Evolutionary conservation across 352 stramenopile genomes (phyloP).

Genomic region (Achlya hypogyna): DNA sequence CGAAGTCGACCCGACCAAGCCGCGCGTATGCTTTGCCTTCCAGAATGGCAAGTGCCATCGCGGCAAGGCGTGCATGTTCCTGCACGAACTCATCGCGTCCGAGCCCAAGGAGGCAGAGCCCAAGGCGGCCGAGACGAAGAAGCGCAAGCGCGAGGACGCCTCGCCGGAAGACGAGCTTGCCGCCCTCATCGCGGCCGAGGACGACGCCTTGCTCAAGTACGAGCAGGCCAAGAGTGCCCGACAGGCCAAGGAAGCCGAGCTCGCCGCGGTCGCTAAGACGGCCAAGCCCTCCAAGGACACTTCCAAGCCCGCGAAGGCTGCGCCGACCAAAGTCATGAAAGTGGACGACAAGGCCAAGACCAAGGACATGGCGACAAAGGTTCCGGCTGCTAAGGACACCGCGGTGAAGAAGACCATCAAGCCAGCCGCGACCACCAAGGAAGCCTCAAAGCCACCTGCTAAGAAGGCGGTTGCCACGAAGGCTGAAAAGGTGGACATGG

Average conservation of each 20-base stretch:
- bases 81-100: constrained; percentile 42
- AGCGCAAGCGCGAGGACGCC: constrained; percentile 7
- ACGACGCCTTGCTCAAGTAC: neutral
- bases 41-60: constrained; percentile 71
- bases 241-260: neutral
- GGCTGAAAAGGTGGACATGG: constrained; percentile 62
- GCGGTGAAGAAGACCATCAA: constrained; percentile 23
- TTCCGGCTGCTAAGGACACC: constrained; percentile 12
- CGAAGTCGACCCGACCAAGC: constrained; percentile 26
- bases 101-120: constrained; percentile 10
- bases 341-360: neutral
- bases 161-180: neutral
- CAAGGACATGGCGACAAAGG: neutral
- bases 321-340: neutral
- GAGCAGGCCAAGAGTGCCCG: constrained; percentile 4
- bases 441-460: constrained; percentile 19
- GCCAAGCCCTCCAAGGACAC: neutral
- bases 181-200: neutral
- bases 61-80: constrained; percentile 54
- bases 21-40: constrained; percentile 59
- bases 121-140: neutral
- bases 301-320: neutral
- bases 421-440: constrained; percentile 10
- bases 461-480: neutral
- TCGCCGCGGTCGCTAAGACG: neutral